Conservation (phyloP, 306 rosid genomes). For the Rosa rugosa region DNA sequence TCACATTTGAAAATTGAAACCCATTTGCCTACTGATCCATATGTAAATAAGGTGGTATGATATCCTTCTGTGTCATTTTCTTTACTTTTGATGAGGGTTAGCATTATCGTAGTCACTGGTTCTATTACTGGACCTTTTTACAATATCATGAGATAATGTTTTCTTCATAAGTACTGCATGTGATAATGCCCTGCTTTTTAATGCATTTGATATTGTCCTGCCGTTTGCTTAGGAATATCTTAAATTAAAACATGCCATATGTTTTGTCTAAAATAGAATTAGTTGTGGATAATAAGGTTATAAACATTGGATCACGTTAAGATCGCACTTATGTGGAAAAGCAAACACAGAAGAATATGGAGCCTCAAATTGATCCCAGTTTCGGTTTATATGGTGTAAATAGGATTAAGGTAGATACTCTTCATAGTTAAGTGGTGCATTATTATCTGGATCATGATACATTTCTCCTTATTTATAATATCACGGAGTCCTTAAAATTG, state of each 20-base stretch:
- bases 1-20: conserved; percentile 24
- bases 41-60: not conserved
- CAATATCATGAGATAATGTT: not conserved
- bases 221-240: not conserved
- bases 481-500: too few relatives aligned
- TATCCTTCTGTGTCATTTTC: not conserved
- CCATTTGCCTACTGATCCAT: conserved; percentile 22
- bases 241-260: not conserved
- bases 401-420: too few relatives aligned
- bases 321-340: too few relatives aligned
- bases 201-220: not conserved
- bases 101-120: not conserved
- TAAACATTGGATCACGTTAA: too few relatives aligned
- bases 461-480: too few relatives aligned
- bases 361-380: too few relatives aligned
- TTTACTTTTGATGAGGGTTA: not conserved
- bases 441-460: too few relatives aligned
- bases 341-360: too few relatives aligned
- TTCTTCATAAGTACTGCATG: not conserved
- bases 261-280: too few relatives aligned
- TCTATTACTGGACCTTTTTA: not conserved
- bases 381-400: too few relatives aligned
- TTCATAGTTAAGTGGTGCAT: too few relatives aligned
- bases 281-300: too few relatives aligned
- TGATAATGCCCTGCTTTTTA: not conserved